Conservation (phyloP, 495 filamentous ascomycete species). For the Hypoxylon intermedium region DNA sequence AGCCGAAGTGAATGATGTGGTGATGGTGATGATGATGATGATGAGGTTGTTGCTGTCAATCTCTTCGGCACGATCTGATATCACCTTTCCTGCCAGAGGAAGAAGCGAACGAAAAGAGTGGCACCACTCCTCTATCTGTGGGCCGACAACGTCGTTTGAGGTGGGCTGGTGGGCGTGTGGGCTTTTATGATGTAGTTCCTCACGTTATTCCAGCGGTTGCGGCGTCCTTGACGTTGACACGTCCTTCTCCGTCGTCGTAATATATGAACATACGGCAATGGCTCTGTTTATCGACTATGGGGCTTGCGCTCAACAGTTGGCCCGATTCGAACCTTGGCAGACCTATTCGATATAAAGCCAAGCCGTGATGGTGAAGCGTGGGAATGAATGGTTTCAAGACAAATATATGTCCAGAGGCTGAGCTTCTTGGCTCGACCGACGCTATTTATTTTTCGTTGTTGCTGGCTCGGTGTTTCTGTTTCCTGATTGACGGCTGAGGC, state of each 20-base stretch:
- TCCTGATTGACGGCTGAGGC: conserved; percentile 11
- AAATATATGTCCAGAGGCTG: conserved; percentile 23
- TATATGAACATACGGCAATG: conserved; percentile 24
- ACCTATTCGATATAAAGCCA: conserved; percentile 29
- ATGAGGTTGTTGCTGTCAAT: neutral
- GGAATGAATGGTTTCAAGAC: conserved; percentile 15
- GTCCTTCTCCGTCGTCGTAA: conserved; percentile 15
- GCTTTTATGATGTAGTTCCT: conserved; percentile 32
- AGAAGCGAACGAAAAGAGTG: conserved; percentile 22
- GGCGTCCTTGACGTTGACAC: conserved; percentile 34
- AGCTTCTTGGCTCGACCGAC: conserved; percentile 22
- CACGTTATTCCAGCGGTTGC: conserved; percentile 23
- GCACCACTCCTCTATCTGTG: conserved; percentile 25
- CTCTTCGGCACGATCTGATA: conserved; percentile 24
- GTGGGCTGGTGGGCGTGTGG: conserved; percentile 4
- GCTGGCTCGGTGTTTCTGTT: conserved; percentile 22
- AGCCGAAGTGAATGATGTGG: conserved; percentile 6
- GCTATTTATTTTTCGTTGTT: conserved; percentile 8
- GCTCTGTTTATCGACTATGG: conserved; percentile 19
- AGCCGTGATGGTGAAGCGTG: conserved; percentile 13
- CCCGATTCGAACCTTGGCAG: conserved; percentile 24
- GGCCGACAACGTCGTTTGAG: conserved; percentile 27
- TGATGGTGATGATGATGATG: conserved; percentile 2
- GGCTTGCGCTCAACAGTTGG: conserved; percentile 34
- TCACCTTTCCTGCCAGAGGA: conserved; percentile 25